A percentile compares a stretch with the other conserved stretches of the same genome.
phyloP scores from a whole-genome alignment of 805 yeast genomes.

The Kuraishia molischiana region DNA sequence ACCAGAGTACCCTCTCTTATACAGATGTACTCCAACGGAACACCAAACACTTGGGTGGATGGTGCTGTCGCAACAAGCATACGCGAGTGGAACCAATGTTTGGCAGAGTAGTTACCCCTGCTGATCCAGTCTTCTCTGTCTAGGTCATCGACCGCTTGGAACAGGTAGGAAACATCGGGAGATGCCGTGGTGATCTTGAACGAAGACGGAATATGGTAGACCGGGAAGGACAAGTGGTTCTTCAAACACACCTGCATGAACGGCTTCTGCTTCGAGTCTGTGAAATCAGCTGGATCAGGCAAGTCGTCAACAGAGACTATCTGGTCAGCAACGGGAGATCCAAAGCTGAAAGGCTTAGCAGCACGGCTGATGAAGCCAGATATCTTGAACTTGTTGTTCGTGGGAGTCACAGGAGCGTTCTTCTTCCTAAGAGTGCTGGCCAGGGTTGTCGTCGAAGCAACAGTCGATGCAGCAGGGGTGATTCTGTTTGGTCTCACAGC shows the following conservation, averaged over 20 bases:
- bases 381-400: conserved; percentile 5
- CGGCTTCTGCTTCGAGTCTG: conserved; percentile 43
- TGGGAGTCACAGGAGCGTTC: conserved; percentile 2
- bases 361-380: conserved; percentile 26
- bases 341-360: conserved; percentile 52
- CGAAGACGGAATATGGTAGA: conserved; percentile 35
- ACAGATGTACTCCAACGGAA: conserved; percentile 72
- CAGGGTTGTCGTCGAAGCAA: neutral
- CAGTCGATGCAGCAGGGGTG: neutral
- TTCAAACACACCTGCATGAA: conserved; percentile 33
- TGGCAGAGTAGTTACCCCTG: conserved; percentile 33
- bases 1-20: conserved; percentile 51
- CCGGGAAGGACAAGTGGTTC: conserved; percentile 38
- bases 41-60: conserved; percentile 59
- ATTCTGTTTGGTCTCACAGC: neutral
- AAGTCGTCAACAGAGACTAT: conserved; percentile 43
- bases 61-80: conserved; percentile 8
- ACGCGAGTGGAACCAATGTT: conserved; percentile 47
- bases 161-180: conserved; percentile 31
- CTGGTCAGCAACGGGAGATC: conserved; percentile 31
- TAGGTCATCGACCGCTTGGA: conserved; percentile 54
- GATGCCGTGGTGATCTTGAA: conserved; percentile 32
- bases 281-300: conserved; percentile 37
- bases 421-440: neutral
- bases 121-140: conserved; percentile 74